A percentile compares a stretch with the other conserved stretches of the same genome.
These are phyloP conservation scores for Nigrograna mackinnonii DNA, from an alignment of 2,329 filamentous ascomycete species.

Conservation along the genomic window DNA sequence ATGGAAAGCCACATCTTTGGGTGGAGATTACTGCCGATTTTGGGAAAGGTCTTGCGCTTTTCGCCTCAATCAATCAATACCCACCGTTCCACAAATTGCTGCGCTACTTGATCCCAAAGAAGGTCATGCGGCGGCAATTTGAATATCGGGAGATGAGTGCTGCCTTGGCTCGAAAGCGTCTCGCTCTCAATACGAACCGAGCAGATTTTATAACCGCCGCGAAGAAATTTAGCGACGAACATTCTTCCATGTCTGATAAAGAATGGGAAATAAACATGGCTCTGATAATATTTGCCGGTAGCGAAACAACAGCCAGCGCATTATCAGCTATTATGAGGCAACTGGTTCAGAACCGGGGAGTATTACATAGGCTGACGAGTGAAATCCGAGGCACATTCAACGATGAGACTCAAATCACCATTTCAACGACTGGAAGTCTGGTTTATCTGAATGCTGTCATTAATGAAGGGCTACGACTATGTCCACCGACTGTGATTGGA, in stretches of 20 bases:
- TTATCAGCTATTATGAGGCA: constrained; percentile 39
- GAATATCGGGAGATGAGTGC: constrained; percentile 27
- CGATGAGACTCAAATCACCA: constrained; percentile 28
- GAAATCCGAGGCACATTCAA: constrained; percentile 30
- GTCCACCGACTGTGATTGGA: constrained; percentile 20
- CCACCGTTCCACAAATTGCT: constrained; percentile 25
- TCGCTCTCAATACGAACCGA: constrained; percentile 19
- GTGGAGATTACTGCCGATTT: constrained; percentile 32
- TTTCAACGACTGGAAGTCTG: constrained; percentile 20
- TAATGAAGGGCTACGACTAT: constrained; percentile 41
- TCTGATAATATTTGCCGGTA: constrained; percentile 46
- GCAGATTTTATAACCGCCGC: constrained; percentile 32
- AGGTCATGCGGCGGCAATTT: constrained; percentile 20
- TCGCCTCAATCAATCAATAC: constrained; percentile 30
- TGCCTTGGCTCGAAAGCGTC: constrained; percentile 23
- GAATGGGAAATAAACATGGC: constrained; percentile 45
- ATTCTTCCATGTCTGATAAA: constrained; percentile 13
- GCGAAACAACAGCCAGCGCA: constrained; percentile 47
- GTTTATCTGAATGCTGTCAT: constrained; percentile 40
- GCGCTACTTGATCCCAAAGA: constrained; percentile 24
- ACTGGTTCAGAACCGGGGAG: constrained; percentile 32
- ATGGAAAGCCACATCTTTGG: constrained; percentile 42
- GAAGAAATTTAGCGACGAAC: constrained; percentile 23
- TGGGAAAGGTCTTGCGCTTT: constrained; percentile 29
- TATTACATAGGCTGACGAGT: constrained; percentile 20